phyloP scores from a whole-genome alignment of 768 basidiomycete genomes.

The Leccinellum rugosiceps region DNA sequence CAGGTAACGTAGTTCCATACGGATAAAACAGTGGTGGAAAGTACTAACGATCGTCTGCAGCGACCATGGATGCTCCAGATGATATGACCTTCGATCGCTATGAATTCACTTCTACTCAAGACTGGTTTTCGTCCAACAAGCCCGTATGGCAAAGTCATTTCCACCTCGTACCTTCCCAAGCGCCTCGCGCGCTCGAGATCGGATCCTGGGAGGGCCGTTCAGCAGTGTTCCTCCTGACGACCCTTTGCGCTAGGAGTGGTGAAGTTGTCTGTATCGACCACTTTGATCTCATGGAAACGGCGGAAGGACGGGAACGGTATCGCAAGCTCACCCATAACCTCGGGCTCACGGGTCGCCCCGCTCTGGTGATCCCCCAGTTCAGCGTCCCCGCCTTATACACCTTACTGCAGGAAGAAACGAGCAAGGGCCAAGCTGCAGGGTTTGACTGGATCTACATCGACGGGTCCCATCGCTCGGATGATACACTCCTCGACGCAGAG shows the following conservation, averaged over 20 bases:
- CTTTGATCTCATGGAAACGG: constrained; percentile 50
- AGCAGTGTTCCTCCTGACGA: constrained; percentile 50
- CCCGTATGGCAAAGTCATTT: constrained; percentile 43
- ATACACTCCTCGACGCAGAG: constrained; percentile 60
- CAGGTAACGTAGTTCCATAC: background rate
- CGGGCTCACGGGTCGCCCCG: constrained; percentile 39
- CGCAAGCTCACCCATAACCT: constrained; percentile 47
- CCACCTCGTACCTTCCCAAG: constrained; percentile 32
- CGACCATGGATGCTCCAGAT: constrained; percentile 7
- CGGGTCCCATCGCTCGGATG: constrained; percentile 57
- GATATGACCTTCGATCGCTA: constrained; percentile 20
- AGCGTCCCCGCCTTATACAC: constrained; percentile 50
- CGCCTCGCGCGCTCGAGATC: constrained; percentile 52
- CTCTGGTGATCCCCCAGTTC: constrained; percentile 49
- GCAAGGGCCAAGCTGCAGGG: constrained; percentile 31
- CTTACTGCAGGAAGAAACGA: constrained; percentile 46
- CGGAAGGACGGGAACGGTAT: constrained; percentile 45
- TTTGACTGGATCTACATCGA: constrained; percentile 62
- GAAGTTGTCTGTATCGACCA: constrained; percentile 57
- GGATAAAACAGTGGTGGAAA: background rate
- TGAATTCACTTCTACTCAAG: constrained; percentile 50
- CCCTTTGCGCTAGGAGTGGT: constrained; percentile 42
- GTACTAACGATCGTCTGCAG: constrained; percentile 10
- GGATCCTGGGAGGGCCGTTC: constrained; percentile 67
- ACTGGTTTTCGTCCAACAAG: constrained; percentile 52